phyloP scores from a whole-genome alignment of 208 protist species.

The Crithidia acanthocephali region DNA sequence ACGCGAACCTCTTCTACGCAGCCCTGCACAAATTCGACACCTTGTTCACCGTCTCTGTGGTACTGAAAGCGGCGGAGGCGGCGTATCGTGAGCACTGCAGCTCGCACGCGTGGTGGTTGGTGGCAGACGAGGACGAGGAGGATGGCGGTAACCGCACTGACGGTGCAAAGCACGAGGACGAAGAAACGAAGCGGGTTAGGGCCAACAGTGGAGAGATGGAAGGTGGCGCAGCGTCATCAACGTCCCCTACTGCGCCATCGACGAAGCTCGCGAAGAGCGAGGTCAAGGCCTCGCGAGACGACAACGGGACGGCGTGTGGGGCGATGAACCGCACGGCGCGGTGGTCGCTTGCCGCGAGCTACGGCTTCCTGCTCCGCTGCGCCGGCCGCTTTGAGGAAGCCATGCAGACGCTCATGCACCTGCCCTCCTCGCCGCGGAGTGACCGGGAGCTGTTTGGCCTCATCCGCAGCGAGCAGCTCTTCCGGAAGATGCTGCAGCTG shows the following conservation, averaged over 20 bases:
- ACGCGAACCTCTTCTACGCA: slow-evolving; percentile 34
- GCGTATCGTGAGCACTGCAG: slow-evolving; percentile 39
- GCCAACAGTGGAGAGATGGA: background rate
- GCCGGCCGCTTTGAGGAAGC: slow-evolving; percentile 57
- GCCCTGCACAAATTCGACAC: slow-evolving; percentile 35
- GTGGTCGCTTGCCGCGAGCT: slow-evolving; percentile 52
- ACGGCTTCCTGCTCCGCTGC: slow-evolving; percentile 57
- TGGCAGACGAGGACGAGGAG: slow-evolving; percentile 11
- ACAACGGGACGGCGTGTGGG: background rate
- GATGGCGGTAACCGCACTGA: too few species aligned
- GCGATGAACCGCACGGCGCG: slow-evolving; percentile 36
- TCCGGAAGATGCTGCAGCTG: slow-evolving; percentile 42
- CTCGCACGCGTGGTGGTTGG: slow-evolving; percentile 24
- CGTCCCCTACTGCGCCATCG: background rate
- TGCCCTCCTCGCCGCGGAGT: slow-evolving; percentile 38
- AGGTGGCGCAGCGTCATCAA: background rate
- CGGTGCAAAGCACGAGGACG: background rate
- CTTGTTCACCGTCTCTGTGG: slow-evolving; percentile 37
- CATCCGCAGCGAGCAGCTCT: slow-evolving; percentile 36
- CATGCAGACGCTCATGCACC: slow-evolving; percentile 58
- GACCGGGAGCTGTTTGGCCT: slow-evolving; percentile 32
- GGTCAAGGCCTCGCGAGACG: background rate
- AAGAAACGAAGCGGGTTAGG: background rate
- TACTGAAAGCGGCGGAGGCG: slow-evolving; percentile 48
- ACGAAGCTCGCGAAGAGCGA: background rate